These are phyloP conservation scores for Cryptococcus maquisensis DNA, from an alignment of 1,284 basidiomycete genomes.

Conservation along the genomic window DNA sequence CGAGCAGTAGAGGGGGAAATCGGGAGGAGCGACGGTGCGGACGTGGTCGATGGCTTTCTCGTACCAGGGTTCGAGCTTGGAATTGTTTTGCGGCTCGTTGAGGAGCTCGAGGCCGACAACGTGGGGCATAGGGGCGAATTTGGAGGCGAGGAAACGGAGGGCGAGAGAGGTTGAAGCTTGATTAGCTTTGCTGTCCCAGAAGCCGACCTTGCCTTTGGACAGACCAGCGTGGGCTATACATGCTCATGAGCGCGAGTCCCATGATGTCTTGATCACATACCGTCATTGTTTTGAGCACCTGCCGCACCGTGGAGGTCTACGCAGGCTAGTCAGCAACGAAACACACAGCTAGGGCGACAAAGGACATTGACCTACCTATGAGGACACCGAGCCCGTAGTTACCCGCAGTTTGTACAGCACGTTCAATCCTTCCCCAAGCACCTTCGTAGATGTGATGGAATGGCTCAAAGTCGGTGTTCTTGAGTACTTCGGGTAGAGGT, in stretches of 20 bases:
- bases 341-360: too few relatives aligned
- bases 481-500: constrained; percentile 59
- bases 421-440: constrained; percentile 68
- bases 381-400: constrained; percentile 70
- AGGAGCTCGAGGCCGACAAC: constrained; percentile 76
- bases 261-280: constrained; percentile 23
- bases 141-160: constrained; percentile 51
- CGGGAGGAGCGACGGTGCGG: constrained; percentile 54
- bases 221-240: constrained; percentile 41
- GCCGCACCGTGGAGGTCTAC: constrained; percentile 52
- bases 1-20: constrained; percentile 65
- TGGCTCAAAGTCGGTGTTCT: constrained; percentile 67
- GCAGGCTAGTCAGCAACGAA: constrained; percentile 20
- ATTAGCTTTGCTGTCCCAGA: constrained; percentile 51
- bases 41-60: constrained; percentile 58
- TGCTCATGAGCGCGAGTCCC: neutral
- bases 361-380: constrained; percentile 54
- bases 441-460: constrained; percentile 61
- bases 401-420: constrained; percentile 62
- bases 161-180: constrained; percentile 58
- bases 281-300: constrained; percentile 52
- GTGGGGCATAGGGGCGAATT: constrained; percentile 56
- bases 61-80: constrained; percentile 63
- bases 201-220: constrained; percentile 42
- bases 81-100: constrained; percentile 69